A percentile compares a stretch with the other conserved stretches of the same genome.
These are phyloP conservation scores for Bruguiera gymnorhiza DNA, from an alignment of 345 rosid species.

Conservation along the genomic window DNA sequence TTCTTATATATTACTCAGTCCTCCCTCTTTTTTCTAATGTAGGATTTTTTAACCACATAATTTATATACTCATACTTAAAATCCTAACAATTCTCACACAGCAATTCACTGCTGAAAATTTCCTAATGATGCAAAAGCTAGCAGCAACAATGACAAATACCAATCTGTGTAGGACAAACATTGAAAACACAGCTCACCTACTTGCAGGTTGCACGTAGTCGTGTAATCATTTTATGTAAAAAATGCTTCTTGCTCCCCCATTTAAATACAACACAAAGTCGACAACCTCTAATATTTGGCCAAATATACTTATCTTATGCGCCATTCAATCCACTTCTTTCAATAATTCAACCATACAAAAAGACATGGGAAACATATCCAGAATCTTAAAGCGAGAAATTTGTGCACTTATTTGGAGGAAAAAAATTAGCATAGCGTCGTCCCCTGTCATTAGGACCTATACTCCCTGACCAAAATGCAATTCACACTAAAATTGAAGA, in stretches of 20 bases:
- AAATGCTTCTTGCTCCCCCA: slow-evolving; percentile 53
- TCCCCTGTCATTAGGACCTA: no score
- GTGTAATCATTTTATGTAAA: slow-evolving; percentile 62
- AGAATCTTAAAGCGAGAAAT: no score
- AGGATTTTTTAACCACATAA: no score
- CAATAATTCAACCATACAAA: not conserved
- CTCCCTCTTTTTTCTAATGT: no score
- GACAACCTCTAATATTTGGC: slow-evolving; percentile 5
- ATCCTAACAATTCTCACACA: not conserved
- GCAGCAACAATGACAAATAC: not conserved
- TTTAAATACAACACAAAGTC: slow-evolving; percentile 17
- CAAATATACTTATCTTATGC: not conserved
- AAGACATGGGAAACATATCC: no score
- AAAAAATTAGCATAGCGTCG: no score
- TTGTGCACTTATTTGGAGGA: no score
- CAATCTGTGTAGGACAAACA: not conserved
- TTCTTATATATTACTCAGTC: no score
- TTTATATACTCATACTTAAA: no score
- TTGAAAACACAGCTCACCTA: slow-evolving; percentile 22
- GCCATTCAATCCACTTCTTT: not conserved
- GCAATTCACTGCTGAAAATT: not conserved
- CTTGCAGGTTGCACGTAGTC: slow-evolving; percentile 71
- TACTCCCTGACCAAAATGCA: no score
- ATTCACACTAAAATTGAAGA: no score
- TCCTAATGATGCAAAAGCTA: not conserved